Percentiles rank a stretch among this genome's conserved stretches.
Evolutionary conservation across 495 filamentous ascomycete species (phyloP).

Genomic region (Penicillium crystallinum): DNA sequence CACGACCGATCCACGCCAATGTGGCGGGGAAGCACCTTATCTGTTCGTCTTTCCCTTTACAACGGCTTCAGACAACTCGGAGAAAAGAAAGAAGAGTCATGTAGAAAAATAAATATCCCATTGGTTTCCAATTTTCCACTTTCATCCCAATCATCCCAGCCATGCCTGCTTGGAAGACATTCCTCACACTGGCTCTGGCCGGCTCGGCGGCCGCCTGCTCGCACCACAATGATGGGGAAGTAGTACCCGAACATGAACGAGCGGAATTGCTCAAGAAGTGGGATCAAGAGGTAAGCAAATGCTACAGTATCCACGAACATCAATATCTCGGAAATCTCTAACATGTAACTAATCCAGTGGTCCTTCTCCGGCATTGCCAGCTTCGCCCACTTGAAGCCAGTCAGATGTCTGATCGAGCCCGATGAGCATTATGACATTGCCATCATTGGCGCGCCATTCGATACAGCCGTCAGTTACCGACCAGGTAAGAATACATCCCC

Average conservation of each 20-base stretch:
- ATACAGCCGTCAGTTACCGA: constrained; percentile 75
- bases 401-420: constrained; percentile 67
- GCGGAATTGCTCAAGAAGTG: constrained; percentile 49
- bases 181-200: constrained; percentile 36
- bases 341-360: constrained; percentile 46
- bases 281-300: constrained; percentile 43
- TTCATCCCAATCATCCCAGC: background rate
- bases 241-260: constrained; percentile 35
- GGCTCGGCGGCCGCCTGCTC: constrained; percentile 32
- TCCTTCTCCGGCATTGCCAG: constrained; percentile 72
- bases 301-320: background rate
- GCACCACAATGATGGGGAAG: constrained; percentile 37
- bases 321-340: background rate
- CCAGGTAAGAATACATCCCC: constrained; percentile 48
- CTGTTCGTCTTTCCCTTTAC: constrained; percentile 26
- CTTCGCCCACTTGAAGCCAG: constrained; percentile 72
- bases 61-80: constrained; percentile 14
- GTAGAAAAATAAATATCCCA: constrained; percentile 2
- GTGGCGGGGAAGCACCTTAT: constrained; percentile 14
- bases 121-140: constrained; percentile 17
- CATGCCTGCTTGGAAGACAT: constrained; percentile 24
- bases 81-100: background rate
- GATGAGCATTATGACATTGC: constrained; percentile 68
- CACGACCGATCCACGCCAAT: constrained; percentile 27
- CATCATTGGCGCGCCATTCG: constrained; percentile 78